Percentiles rank a stretch among this genome's conserved stretches.
phyloP scores from a whole-genome alignment of 345 rosid genomes.

The Eutrema heterophyllum region DNA sequence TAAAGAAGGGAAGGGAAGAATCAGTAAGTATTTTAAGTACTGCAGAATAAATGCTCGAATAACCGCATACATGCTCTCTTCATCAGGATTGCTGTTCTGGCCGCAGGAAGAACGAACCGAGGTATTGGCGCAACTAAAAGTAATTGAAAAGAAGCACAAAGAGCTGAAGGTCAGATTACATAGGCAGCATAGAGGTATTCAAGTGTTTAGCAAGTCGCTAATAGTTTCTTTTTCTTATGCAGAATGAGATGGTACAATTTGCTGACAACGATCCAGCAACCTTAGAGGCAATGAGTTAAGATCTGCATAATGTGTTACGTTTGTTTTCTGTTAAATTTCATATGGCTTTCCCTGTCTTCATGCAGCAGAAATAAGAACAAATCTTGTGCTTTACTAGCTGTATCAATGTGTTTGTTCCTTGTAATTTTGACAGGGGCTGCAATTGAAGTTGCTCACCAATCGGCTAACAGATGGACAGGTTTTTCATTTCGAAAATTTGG shows the following conservation, averaged over 20 bases:
- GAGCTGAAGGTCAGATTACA: conserved; percentile 59
- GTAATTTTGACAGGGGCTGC: conserved; percentile 62
- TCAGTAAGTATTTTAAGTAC: conserved; percentile 45
- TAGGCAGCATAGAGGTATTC: neutral
- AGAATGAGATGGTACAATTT: conserved; percentile 84
- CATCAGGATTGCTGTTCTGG: neutral
- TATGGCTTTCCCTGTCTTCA: neutral
- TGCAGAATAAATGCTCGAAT: neutral
- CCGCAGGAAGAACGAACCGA: conserved; percentile 66
- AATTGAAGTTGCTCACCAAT: conserved; percentile 68
- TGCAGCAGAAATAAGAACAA: neutral
- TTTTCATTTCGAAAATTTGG: conserved; percentile 13
- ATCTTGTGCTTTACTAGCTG: neutral
- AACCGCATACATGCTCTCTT: neutral
- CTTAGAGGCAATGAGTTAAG: conserved; percentile 76
- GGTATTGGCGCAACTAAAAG: conserved; percentile 63
- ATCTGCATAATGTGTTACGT: neutral
- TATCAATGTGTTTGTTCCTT: neutral
- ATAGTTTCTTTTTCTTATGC: conserved; percentile 24
- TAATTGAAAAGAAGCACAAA: conserved; percentile 51
- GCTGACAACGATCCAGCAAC: conserved; percentile 97
- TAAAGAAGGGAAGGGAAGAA: conserved; percentile 86
- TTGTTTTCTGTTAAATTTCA: conserved; percentile 5
- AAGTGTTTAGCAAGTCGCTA: neutral
- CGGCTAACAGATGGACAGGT: conserved; percentile 99